phyloP scores from a whole-genome alignment of 345 rosid species.

The Gynandropsis gynandra region DNA sequence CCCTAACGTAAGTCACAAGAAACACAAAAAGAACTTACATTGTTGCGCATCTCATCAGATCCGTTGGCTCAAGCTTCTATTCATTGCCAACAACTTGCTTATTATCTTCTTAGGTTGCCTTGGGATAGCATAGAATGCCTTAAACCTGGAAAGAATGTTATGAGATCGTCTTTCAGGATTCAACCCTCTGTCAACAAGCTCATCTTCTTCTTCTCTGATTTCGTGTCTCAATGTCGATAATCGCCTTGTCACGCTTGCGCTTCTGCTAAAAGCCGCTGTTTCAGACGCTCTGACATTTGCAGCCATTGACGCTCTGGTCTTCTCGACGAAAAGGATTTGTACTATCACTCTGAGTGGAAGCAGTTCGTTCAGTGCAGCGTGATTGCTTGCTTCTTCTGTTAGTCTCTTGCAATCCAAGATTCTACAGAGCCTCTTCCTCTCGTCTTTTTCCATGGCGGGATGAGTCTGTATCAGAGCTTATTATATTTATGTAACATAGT shows the following conservation, averaged over 20 bases:
- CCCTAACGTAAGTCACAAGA: conserved; percentile 21
- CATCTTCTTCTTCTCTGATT: conserved; percentile 53
- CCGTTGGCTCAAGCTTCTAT: conserved; percentile 50
- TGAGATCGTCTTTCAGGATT: conserved; percentile 35
- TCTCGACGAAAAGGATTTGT: conserved; percentile 88
- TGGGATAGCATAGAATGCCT: conserved; percentile 65
- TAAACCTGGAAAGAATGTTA: conserved; percentile 47
- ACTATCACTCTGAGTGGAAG: conserved; percentile 87
- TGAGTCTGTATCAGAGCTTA: conserved; percentile 43
- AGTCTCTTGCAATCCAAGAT: conserved; percentile 86
- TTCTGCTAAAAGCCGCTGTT: conserved; percentile 26
- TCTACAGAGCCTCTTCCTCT: conserved; percentile 71
- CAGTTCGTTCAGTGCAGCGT: conserved; percentile 83
- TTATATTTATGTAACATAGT: background rate
- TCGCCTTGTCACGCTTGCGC: conserved; percentile 48
- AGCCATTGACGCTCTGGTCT: conserved; percentile 52
- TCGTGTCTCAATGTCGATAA: conserved; percentile 53
- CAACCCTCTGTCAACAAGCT: conserved; percentile 12
- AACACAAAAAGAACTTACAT: conserved; percentile 2
- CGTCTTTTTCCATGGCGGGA: conserved; percentile 61
- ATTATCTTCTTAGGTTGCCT: conserved; percentile 47
- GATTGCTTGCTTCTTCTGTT: conserved; percentile 84
- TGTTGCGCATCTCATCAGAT: conserved; percentile 16
- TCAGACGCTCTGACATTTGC: conserved; percentile 39
- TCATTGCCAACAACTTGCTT: conserved; percentile 45